These are phyloP conservation scores for Neoboletus subvelutipes DNA, from an alignment of 768 basidiomycete species.

Conservation along the genomic window DNA sequence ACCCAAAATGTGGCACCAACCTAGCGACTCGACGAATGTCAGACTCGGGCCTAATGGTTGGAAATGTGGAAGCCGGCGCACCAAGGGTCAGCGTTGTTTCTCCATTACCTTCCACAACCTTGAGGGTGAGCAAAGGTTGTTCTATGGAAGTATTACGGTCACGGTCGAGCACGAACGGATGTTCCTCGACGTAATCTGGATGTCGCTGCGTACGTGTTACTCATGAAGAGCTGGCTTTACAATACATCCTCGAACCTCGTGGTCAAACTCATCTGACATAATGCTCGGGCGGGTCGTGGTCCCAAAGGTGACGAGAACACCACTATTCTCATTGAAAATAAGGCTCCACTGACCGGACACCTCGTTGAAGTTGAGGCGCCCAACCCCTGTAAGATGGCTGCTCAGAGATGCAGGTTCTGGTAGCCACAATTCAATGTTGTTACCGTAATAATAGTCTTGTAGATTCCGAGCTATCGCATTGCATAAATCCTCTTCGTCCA, in stretches of 20 bases:
- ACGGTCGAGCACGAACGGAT: background rate
- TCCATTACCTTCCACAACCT: conserved; percentile 2
- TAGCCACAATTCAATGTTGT: background rate
- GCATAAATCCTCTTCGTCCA: background rate
- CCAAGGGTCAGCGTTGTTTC: conserved; percentile 4
- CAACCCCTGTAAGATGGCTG: background rate
- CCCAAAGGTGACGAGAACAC: background rate
- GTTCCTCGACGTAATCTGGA: background rate
- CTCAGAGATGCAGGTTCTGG: background rate
- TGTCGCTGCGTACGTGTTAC: background rate
- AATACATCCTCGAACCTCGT: background rate
- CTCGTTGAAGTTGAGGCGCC: background rate
- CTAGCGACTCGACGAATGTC: background rate
- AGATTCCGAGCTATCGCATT: conserved; percentile 1
- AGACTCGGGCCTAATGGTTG: background rate
- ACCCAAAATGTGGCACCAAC: conserved; percentile 6
- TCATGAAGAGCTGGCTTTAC: background rate
- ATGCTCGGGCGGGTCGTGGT: background rate
- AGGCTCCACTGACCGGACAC: background rate
- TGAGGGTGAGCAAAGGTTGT: conserved; percentile 3
- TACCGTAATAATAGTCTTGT: conserved; percentile 1
- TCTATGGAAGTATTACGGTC: background rate
- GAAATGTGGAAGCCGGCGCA: background rate
- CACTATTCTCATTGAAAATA: background rate
- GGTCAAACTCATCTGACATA: conserved; percentile 2